These are phyloP conservation scores for Melocanna baccifera DNA, from an alignment of 176 grass and related monocot genomes.

Conservation along the genomic window DNA sequence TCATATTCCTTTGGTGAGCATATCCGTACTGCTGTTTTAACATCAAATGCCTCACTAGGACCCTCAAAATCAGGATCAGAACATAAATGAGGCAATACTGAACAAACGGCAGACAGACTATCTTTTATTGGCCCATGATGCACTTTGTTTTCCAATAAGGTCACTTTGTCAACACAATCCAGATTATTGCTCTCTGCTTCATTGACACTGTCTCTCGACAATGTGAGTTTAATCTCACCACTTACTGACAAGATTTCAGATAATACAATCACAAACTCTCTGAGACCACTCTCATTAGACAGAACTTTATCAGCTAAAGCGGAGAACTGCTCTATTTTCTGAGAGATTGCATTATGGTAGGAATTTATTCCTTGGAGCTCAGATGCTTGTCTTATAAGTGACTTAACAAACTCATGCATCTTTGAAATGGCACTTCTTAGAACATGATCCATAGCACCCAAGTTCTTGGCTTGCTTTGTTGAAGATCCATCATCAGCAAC, in stretches of 20 bases:
- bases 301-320: conserved; percentile 59
- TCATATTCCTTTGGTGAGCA: conserved; percentile 57
- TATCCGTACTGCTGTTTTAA: conserved; percentile 40
- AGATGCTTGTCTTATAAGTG: conserved; percentile 48
- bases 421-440: conserved; percentile 64
- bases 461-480: conserved; percentile 17
- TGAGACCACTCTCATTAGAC: conserved; percentile 45
- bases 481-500: conserved; percentile 22
- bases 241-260: conserved; percentile 63
- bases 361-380: conserved; percentile 54
- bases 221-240: conserved; percentile 57
- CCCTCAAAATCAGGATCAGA: conserved; percentile 65
- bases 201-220: conserved; percentile 37
- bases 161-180: conserved; percentile 96
- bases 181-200: conserved; percentile 71
- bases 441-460: conserved; percentile 45
- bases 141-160: conserved; percentile 93
- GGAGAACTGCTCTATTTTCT: conserved; percentile 75
- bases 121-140: conserved; percentile 41
- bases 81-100: conserved; percentile 38
- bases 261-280: conserved; percentile 50
- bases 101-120: conserved; percentile 31
- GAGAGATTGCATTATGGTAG: conserved; percentile 41
- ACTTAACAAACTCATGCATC: conserved; percentile 77
- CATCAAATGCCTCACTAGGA: conserved; percentile 43